These are phyloP conservation scores for Triangularia verruculosa DNA, from an alignment of 2,329 filamentous ascomycete species.

Conservation along the genomic window DNA sequence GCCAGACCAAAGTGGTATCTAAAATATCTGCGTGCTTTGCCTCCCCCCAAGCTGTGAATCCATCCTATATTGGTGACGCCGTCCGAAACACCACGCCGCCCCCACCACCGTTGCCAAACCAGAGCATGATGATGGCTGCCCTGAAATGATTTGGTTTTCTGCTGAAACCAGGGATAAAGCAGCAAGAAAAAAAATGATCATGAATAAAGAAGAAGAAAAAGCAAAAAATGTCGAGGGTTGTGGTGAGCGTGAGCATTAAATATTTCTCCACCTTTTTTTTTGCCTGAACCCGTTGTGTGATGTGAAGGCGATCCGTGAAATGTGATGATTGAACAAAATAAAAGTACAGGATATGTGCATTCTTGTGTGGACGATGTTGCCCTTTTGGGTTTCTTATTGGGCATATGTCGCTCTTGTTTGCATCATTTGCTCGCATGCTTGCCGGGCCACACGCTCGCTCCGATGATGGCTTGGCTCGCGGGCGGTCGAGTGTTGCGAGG, in stretches of 20 bases:
- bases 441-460: constrained; percentile 38
- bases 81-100: not conserved
- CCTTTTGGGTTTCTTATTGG: constrained; percentile 17
- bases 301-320: constrained; percentile 2
- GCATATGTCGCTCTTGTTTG: constrained; percentile 21
- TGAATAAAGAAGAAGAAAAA: too few relatives aligned
- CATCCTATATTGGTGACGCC: not conserved
- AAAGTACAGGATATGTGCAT: not conserved
- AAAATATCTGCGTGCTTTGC: constrained; percentile 1
- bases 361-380: not conserved
- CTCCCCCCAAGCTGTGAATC: constrained; percentile 1
- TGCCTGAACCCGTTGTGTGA: not conserved
- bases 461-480: constrained; percentile 25
- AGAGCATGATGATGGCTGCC: not conserved
- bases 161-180: not conserved
- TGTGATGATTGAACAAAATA: not conserved
- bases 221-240: not conserved
- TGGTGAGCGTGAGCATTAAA: not conserved
- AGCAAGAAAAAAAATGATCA: not conserved
- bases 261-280: not conserved
- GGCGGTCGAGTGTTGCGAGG: not conserved
- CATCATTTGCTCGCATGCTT: constrained; percentile 37
- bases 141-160: not conserved
- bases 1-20: constrained; percentile 6
- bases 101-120: not conserved